phyloP scores from a whole-genome alignment of 768 basidiomycete genomes.

The Heimioporus sp. region DNA sequence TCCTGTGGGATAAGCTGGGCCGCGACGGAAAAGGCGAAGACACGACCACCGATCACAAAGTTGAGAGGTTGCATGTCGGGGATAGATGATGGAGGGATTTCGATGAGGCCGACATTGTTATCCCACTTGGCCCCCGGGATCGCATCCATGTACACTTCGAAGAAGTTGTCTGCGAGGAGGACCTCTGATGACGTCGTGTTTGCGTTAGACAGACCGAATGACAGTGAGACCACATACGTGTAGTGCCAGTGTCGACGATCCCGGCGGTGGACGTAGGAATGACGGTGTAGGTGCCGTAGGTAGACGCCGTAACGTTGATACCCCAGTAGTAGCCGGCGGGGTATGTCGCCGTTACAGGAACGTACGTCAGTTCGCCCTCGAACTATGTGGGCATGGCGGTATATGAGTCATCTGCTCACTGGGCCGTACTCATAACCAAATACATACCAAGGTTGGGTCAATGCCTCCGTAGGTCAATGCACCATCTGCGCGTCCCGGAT shows the following conservation, averaged over 20 bases:
- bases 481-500: background rate
- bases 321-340: background rate
- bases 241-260: background rate
- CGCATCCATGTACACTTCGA: background rate
- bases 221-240: background rate
- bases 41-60: conserved; percentile 1
- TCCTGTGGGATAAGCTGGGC: conserved; percentile 8
- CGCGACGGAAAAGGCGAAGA: conserved; percentile 5
- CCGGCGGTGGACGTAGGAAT: background rate
- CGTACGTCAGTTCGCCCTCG: background rate
- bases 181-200: background rate
- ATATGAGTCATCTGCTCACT: background rate
- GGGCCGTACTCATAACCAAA: background rate
- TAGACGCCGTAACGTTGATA: background rate
- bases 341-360: background rate
- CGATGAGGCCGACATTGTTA: background rate
- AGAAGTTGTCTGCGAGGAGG: background rate
- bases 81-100: conserved; percentile 8
- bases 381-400: background rate
- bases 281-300: background rate
- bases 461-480: background rate
- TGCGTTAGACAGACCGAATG: background rate
- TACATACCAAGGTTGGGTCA: background rate
- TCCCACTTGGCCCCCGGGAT: background rate
- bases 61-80: conserved; percentile 5